Conservation (phyloP, 2,329 filamentous ascomycete genomes). For the Penicillium sp. region DNA sequence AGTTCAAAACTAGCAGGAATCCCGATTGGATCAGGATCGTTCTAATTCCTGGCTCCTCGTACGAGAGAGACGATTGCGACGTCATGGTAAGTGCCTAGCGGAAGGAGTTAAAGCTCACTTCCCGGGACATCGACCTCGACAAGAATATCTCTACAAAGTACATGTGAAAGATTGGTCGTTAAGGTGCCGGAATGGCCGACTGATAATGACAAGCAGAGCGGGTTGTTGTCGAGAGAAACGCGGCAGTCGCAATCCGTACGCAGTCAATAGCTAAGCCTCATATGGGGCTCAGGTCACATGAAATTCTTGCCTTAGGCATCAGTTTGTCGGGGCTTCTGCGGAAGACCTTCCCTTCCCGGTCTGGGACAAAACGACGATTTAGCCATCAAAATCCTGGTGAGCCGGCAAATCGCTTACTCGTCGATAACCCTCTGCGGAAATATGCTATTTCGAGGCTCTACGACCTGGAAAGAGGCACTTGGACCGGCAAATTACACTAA, state of each 20-base stretch:
- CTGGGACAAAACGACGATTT: background rate
- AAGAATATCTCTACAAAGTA: background rate
- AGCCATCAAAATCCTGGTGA: background rate
- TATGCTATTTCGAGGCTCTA: background rate
- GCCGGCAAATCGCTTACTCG: background rate
- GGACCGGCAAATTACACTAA: background rate
- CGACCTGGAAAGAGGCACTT: background rate
- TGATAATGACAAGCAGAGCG: background rate
- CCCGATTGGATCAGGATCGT: slow-evolving; percentile 64
- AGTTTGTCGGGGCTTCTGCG: background rate
- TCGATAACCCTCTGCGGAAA: background rate
- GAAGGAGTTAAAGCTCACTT: background rate
- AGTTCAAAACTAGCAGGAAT: slow-evolving; percentile 66
- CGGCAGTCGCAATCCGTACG: background rate
- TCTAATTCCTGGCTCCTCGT: slow-evolving; percentile 65
- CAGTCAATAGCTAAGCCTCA: background rate
- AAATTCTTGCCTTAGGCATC: background rate
- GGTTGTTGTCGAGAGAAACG: background rate
- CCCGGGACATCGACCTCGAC: background rate
- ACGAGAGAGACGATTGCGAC: slow-evolving; percentile 41
- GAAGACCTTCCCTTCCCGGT: background rate
- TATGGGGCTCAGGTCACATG: background rate
- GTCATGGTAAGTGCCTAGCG: background rate
- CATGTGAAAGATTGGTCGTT: too few species aligned
- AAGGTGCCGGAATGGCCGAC: background rate